Base-by-base conservation (phyloP, 768 basidiomycete species). In the Mycena galericulata region DNA sequence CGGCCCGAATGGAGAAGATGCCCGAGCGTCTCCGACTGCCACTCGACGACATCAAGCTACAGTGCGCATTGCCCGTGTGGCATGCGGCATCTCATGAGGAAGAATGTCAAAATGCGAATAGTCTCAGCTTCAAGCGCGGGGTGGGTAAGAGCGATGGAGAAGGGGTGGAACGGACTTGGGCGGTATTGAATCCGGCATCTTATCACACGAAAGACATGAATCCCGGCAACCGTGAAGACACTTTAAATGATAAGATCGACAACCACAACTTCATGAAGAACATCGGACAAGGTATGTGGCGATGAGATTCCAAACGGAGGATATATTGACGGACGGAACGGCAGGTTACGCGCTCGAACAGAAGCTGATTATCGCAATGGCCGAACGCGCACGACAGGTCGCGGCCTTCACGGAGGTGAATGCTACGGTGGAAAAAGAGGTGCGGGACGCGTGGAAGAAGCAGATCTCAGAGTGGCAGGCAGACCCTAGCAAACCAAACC, bases 181-280 rank as follows among this genome's bases (percentile, higher is more conserved):
- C 78, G 0, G 62, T 56, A 0, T 40, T 75, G 6, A 80, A 82
- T 56, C 57, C 65, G 0, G 65, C 66, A 0, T 70, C 74, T 0
- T 63, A 65, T 7, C 75, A 73, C 38, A 80, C 77, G 0, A 73
- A 74, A 10, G 78, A 82, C 26, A 80, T 78, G 78, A 75, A 74
- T 0, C 70, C 73, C 0, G 76, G 77, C 0, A 46, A 65, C 2
- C 67, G 74, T 0, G 53, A 72, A 4, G 78, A 79, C 22, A 73
- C 73, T 0, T 26, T 83, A 2, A 76, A 82, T 17, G 62, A 68
- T 22, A 55, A 61, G 38, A 40, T 51, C 12, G 79, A 80, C 38
- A 51, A 71, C 17, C 73, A 41, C 30, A 70, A 69, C 30, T 70
- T 53, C 40, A 18, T 30, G 14, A 72, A 72, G 56, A 66, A 69